phyloP scores from a whole-genome alignment of 2,329 filamentous ascomycete genomes.

The Penicillium sclerotigenum region DNA sequence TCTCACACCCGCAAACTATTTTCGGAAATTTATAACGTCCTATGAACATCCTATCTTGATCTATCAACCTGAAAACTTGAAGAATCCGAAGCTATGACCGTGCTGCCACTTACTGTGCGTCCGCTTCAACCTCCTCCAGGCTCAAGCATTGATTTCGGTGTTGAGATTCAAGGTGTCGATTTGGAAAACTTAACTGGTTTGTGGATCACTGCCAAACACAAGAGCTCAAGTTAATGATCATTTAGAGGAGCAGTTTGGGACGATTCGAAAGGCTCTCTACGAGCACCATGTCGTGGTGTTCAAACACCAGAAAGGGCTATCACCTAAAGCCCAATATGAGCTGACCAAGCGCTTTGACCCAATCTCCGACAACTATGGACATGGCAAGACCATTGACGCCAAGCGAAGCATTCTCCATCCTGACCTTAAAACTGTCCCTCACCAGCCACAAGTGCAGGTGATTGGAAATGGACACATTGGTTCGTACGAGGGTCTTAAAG shows the following conservation, averaged over 20 bases:
- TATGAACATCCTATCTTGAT: background rate
- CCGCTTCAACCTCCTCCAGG: slow-evolving; percentile 26
- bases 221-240: slow-evolving; percentile 5
- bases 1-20: too few relatives aligned
- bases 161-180: slow-evolving; percentile 56
- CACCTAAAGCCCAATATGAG: slow-evolving; percentile 69
- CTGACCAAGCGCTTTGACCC: slow-evolving; percentile 74
- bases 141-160: slow-evolving; percentile 57
- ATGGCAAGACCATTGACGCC: slow-evolving; percentile 69
- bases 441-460: slow-evolving; percentile 76
- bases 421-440: slow-evolving; percentile 74
- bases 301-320: slow-evolving; percentile 62
- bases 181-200: slow-evolving; percentile 62
- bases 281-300: slow-evolving; percentile 67
- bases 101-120: slow-evolving; percentile 18
- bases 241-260: slow-evolving; percentile 61
- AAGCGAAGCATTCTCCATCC: slow-evolving; percentile 68
- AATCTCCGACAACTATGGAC: slow-evolving; percentile 62
- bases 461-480: slow-evolving; percentile 71
- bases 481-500: slow-evolving; percentile 66
- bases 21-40: too few relatives aligned
- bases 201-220: slow-evolving; percentile 17
- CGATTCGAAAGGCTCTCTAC: slow-evolving; percentile 65
- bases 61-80: background rate
- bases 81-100: slow-evolving; percentile 7